Evolutionary conservation across 495 filamentous ascomycete species (phyloP).

Genomic region (Hypoxylon subgilvum): DNA sequence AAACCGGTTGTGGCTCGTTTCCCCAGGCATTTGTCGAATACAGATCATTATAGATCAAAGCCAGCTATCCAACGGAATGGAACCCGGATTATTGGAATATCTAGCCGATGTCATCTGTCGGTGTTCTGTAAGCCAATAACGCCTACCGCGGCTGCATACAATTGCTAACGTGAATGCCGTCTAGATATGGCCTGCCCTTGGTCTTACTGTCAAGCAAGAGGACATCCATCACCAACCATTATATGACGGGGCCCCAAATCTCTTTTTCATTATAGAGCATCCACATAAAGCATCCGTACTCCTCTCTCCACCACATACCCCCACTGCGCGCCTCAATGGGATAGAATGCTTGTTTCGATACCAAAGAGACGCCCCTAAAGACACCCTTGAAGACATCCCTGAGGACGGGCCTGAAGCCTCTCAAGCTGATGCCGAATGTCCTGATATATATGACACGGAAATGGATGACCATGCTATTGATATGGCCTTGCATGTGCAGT

Average conservation of each 20-base stretch:
- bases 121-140: slow-evolving; percentile 26
- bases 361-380: neutral
- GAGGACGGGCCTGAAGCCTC: too few relatives aligned
- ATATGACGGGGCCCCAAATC: slow-evolving; percentile 34
- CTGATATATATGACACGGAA: neutral
- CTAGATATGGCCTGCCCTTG: slow-evolving; percentile 36
- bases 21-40: slow-evolving; percentile 37
- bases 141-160: neutral
- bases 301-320: slow-evolving; percentile 38
- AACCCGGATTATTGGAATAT: slow-evolving; percentile 30
- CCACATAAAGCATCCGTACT: slow-evolving; percentile 39
- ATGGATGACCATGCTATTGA: neutral
- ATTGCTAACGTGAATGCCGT: neutral
- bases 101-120: slow-evolving; percentile 34
- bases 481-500: slow-evolving; percentile 1
- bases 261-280: slow-evolving; percentile 42
- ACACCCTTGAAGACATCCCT: too few relatives aligned
- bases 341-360: slow-evolving; percentile 41
- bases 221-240: slow-evolving; percentile 29
- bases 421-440: neutral
- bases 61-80: slow-evolving; percentile 10
- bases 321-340: slow-evolving; percentile 42
- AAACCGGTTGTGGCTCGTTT: slow-evolving; percentile 39
- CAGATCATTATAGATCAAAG: slow-evolving; percentile 30
- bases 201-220: slow-evolving; percentile 29